phyloP scores from a whole-genome alignment of 768 basidiomycete genomes.

The Leccinum sublutescens region DNA sequence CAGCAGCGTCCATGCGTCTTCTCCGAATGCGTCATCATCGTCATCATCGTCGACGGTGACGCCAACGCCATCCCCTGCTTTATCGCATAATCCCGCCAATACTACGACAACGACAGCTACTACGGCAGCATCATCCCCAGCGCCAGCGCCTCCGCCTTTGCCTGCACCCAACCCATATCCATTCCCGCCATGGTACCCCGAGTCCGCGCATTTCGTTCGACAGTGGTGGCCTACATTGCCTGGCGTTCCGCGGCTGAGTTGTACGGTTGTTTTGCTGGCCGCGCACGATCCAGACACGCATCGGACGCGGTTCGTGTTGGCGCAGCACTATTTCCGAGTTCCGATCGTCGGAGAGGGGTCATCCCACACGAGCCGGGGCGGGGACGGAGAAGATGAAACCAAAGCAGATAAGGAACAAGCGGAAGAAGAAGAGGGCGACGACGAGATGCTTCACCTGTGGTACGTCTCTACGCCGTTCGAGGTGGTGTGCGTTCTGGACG shows the following conservation, averaged over 20 bases:
- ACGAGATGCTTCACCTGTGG: constrained; percentile 66
- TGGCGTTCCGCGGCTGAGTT: constrained; percentile 63
- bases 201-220: constrained; percentile 73
- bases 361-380: neutral
- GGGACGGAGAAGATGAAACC: neutral
- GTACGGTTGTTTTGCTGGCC: constrained; percentile 67
- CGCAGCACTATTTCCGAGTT: constrained; percentile 75
- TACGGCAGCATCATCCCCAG: neutral
- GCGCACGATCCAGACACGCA: constrained; percentile 61
- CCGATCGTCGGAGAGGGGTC: constrained; percentile 41
- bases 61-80: constrained; percentile 11
- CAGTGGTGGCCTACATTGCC: constrained; percentile 79
- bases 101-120: neutral
- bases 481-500: constrained; percentile 62
- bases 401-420: neutral
- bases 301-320: constrained; percentile 59
- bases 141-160: neutral
- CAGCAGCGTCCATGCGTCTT: neutral
- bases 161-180: constrained; percentile 58
- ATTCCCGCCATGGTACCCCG: constrained; percentile 67
- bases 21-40: neutral
- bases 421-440: constrained; percentile 44
- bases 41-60: neutral
- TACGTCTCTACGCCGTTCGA: constrained; percentile 72
- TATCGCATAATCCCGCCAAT: neutral